Evolutionary conservation across 2,329 filamentous ascomycete species (phyloP).

Genomic region (Fusarium lyarnte): DNA sequence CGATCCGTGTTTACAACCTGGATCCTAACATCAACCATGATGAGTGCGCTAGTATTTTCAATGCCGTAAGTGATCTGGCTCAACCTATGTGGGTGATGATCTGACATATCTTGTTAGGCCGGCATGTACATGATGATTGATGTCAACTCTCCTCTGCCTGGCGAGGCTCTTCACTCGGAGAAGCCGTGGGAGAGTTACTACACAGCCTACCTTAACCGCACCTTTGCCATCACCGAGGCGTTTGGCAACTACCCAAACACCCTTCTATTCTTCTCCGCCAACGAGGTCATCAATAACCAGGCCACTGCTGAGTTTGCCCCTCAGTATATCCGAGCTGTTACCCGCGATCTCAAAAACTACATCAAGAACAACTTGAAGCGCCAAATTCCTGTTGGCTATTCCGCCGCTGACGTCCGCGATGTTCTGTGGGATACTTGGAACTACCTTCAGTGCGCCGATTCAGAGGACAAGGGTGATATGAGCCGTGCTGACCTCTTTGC

Average conservation of each 20-base stretch:
- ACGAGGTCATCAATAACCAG: slow-evolving; percentile 78
- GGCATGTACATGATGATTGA: slow-evolving; percentile 77
- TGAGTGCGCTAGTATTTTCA: slow-evolving; percentile 74
- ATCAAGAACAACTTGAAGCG: slow-evolving; percentile 76
- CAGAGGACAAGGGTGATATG: slow-evolving; percentile 63
- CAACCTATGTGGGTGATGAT: neutral
- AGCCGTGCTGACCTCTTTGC: slow-evolving; percentile 80
- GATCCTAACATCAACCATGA: slow-evolving; percentile 74
- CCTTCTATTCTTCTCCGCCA: slow-evolving; percentile 79
- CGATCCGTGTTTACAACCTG: slow-evolving; percentile 76
- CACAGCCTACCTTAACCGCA: slow-evolving; percentile 69
- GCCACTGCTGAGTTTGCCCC: slow-evolving; percentile 68
- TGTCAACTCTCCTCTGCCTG: slow-evolving; percentile 71
- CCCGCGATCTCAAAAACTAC: slow-evolving; percentile 83
- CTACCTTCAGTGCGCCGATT: slow-evolving; percentile 75
- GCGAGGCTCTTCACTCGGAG: slow-evolving; percentile 64
- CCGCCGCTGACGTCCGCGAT: slow-evolving; percentile 79
- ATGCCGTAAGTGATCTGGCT: slow-evolving; percentile 54
- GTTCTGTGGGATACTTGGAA: slow-evolving; percentile 79
- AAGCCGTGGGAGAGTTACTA: slow-evolving; percentile 70
- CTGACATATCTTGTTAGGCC: slow-evolving; percentile 50
- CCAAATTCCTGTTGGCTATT: slow-evolving; percentile 80
- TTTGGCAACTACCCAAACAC: slow-evolving; percentile 75
- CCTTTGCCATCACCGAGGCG: slow-evolving; percentile 72
- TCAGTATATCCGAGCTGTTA: slow-evolving; percentile 79